Percentiles rank a stretch among this genome's conserved stretches.
phyloP scores from a whole-genome alignment of 768 basidiomycete genomes.

The Mycena belliarum region DNA sequence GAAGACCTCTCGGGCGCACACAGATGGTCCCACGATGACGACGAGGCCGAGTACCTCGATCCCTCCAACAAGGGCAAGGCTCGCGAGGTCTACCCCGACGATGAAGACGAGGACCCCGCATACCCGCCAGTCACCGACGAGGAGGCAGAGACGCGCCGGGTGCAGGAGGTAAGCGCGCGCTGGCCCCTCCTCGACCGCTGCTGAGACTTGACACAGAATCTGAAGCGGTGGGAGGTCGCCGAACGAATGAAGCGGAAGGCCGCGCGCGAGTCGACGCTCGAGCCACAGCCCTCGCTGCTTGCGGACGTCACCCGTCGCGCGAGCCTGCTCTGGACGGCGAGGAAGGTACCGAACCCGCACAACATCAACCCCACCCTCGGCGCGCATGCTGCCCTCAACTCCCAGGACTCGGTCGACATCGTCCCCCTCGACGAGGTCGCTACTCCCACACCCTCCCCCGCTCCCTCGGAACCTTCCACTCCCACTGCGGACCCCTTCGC shows the following conservation, averaged over 20 bases:
- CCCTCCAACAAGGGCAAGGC: conserved; percentile 30
- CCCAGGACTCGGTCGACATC: conserved; percentile 53
- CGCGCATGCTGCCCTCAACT: conserved; percentile 47
- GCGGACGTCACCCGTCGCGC: conserved; percentile 60
- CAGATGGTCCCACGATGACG: conserved; percentile 37
- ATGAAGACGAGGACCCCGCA: conserved; percentile 19
- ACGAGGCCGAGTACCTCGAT: conserved; percentile 27
- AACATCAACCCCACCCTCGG: conserved; percentile 34
- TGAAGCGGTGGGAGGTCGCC: conserved; percentile 75
- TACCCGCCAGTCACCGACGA: conserved; percentile 75
- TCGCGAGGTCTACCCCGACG: conserved; percentile 14
- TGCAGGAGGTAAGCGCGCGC: conserved; percentile 61
- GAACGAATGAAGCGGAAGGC: conserved; percentile 77
- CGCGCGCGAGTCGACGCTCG: conserved; percentile 54
- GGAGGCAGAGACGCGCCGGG: conserved; percentile 62
- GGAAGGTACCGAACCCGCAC: conserved; percentile 30
- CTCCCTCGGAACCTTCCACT: conserved; percentile 32
- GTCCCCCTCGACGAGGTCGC: conserved; percentile 58
- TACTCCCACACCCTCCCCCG: conserved; percentile 41
- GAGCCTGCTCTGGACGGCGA: conserved; percentile 54
- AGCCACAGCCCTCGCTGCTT: conserved; percentile 48
- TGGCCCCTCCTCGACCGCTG: conserved; percentile 6
- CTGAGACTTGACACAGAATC: conserved; percentile 49
- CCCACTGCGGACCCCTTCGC: conserved; percentile 54
- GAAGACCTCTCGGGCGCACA: conserved; percentile 44